Evolutionary conservation across 2,329 filamentous ascomycete species (phyloP).

Genomic region (Fusarium cyanostomum): DNA sequence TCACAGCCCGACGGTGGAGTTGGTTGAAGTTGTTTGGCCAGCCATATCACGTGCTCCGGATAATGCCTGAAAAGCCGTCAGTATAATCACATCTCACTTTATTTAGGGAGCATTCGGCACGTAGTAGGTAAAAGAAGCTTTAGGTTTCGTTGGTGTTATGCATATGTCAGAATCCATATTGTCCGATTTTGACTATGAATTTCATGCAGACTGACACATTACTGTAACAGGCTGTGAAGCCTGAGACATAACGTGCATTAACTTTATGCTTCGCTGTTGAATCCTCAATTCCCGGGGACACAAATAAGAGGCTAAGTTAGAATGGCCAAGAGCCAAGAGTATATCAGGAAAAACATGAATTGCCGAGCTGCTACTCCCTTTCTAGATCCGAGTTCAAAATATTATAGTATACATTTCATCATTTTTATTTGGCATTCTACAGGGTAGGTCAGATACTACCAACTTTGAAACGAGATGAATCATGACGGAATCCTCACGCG

Average conservation of each 20-base stretch:
- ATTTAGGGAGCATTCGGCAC: too few species aligned
- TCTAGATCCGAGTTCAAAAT: too few species aligned
- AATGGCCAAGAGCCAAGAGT: not conserved
- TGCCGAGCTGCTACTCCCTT: too few species aligned
- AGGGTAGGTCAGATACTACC: too few species aligned
- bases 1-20: conserved; percentile 19
- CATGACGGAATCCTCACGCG: conserved; percentile 23
- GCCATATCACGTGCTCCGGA: conserved; percentile 23
- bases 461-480: too few species aligned
- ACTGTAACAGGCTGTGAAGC: not conserved
- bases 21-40: conserved; percentile 7
- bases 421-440: too few species aligned
- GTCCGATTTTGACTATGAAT: too few species aligned
- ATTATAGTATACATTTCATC: too few species aligned
- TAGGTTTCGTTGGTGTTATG: not conserved
- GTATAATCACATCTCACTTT: not conserved
- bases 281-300: not conserved
- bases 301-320: not conserved
- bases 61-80: not conserved
- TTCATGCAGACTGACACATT: not conserved
- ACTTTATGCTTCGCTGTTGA: not conserved
- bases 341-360: too few species aligned
- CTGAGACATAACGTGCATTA: not conserved
- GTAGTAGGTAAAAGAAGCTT: too few species aligned
- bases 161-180: not conserved